Percentiles rank a stretch among this genome's conserved stretches.
Conservation (phyloP, 1,284 basidiomycete genomes). For the Salmacisia buchloeana region DNA sequence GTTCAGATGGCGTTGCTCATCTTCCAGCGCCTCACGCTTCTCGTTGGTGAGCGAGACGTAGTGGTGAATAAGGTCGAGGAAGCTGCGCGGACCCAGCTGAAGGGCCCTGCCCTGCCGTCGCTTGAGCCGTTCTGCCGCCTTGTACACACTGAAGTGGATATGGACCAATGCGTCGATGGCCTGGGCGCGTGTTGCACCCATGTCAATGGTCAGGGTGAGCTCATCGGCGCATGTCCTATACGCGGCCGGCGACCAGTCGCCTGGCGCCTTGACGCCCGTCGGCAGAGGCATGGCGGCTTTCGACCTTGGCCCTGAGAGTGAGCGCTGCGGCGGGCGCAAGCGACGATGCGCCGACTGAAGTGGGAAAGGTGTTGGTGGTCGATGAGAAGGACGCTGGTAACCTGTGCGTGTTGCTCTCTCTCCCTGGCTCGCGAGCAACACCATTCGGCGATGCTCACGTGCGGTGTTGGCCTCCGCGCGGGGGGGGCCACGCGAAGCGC, state of each 20-base stretch:
- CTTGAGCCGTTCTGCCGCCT: slow-evolving; percentile 80
- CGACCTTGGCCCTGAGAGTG: too few relatives aligned
- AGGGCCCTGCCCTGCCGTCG: slow-evolving; percentile 88
- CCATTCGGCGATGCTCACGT: too few relatives aligned
- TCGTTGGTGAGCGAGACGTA: slow-evolving; percentile 94
- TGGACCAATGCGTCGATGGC: slow-evolving; percentile 89
- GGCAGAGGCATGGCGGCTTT: not conserved
- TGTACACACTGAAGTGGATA: slow-evolving; percentile 84
- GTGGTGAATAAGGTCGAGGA: slow-evolving; percentile 97
- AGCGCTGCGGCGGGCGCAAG: too few relatives aligned
- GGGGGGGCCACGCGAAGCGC: too few relatives aligned
- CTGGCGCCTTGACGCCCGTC: slow-evolving; percentile 31
- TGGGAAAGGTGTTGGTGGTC: too few relatives aligned
- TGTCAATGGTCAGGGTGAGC: slow-evolving; percentile 43
- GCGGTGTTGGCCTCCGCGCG: too few relatives aligned
- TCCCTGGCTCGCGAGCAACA: too few relatives aligned
- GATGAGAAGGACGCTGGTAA: too few relatives aligned
- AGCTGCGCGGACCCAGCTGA: slow-evolving; percentile 96
- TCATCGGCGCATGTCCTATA: slow-evolving; percentile 47
- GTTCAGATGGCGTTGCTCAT: slow-evolving; percentile 96
- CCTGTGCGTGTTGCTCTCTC: too few relatives aligned
- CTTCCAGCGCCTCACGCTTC: slow-evolving; percentile 96
- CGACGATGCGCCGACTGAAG: too few relatives aligned
- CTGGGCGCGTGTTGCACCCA: slow-evolving; percentile 35
- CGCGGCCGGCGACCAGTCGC: slow-evolving; percentile 49